Base-by-base conservation (phyloP, 176 grass and related monocot genomes). In the Rhynchospora tenuis region DNA sequence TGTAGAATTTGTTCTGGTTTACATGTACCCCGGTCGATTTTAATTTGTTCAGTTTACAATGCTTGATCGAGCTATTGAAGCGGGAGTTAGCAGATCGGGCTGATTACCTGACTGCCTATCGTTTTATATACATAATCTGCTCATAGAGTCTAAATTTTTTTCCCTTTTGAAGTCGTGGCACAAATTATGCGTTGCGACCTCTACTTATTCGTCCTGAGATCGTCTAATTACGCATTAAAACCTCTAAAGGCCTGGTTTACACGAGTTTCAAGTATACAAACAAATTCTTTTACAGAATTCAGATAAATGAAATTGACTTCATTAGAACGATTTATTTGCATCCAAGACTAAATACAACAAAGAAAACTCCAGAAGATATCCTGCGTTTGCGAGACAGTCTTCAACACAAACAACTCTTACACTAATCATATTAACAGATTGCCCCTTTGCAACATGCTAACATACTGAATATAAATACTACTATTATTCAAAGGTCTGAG, bases 401-500 rank as follows among this genome's bases (percentile, higher is more conserved):
- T 66, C 14, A 4, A 38, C 27, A 15, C 28, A 67, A 38, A 38
- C 64, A 31, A 67, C 64, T 66, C 8, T 17, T 2, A 65, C 27
- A 15, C 28, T 33, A 66, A 13, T 66, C 24, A 15, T 73, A 73
- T 73, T 23, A 74, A 74, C 70, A 74, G 51, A 74, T 24, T 74
- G 70, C 20, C 12, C 10, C 22, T 15, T 26, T 51, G 46, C n/a
- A 51, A 74, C 70, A 50, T 51, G 45, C 46, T 50, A 26, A 50
- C 51, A 51, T 74, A 50, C 33, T 9, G 24, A 51, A 50, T 3
- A 70, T 14, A 50, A 73, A 50, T 20, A 73, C 20, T 50, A 16
- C 3, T 74, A 24, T 95, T 82, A 95, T 56, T 91, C 86, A 69
- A 98, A 95, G 31, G 91, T 93, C 54, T 95, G 88, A 0, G 96